Conservation (phyloP, 2,329 filamentous ascomycete species). For the Tolypocladium album region DNA sequence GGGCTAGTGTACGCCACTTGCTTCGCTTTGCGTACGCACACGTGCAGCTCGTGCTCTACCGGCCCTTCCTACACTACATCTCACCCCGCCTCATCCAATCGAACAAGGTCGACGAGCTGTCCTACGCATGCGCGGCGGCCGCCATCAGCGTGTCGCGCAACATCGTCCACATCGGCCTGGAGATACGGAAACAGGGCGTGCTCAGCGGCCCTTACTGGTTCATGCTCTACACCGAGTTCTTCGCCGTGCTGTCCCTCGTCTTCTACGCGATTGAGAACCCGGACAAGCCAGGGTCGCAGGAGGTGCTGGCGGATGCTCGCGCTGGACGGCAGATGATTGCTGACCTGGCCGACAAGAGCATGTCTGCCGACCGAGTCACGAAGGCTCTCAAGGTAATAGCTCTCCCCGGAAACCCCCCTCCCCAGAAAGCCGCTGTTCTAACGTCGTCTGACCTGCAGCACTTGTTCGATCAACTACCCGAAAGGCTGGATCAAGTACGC, state of each 20-base stretch:
- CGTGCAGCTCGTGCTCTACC: slow-evolving; percentile 72
- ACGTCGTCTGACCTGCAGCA: slow-evolving; percentile 32
- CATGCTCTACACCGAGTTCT: slow-evolving; percentile 75
- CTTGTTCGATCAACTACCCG: slow-evolving; percentile 76
- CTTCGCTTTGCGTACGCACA: slow-evolving; percentile 73
- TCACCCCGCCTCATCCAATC: slow-evolving; percentile 49
- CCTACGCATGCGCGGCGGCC: slow-evolving; percentile 61
- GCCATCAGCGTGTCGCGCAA: slow-evolving; percentile 55
- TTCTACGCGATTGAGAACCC: slow-evolving; percentile 77
- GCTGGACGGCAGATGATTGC: slow-evolving; percentile 77
- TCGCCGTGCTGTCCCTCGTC: slow-evolving; percentile 66
- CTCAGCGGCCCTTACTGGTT: slow-evolving; percentile 83
- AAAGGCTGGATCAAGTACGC: slow-evolving; percentile 48
- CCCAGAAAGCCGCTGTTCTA: background rate
- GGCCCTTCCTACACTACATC: slow-evolving; percentile 76
- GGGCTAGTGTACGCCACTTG: slow-evolving; percentile 54
- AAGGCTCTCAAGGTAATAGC: slow-evolving; percentile 55
- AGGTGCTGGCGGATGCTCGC: slow-evolving; percentile 75
- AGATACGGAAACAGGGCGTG: slow-evolving; percentile 64
- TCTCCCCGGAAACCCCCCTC: slow-evolving; percentile 19
- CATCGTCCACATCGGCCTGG: slow-evolving; percentile 68
- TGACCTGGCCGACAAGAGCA: slow-evolving; percentile 68
- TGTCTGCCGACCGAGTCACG: slow-evolving; percentile 82
- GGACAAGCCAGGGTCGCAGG: slow-evolving; percentile 60
- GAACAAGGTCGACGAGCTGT: slow-evolving; percentile 59